phyloP scores from a whole-genome alignment of 2,329 filamentous ascomycete species.

The Tolypocladium nubicola region DNA sequence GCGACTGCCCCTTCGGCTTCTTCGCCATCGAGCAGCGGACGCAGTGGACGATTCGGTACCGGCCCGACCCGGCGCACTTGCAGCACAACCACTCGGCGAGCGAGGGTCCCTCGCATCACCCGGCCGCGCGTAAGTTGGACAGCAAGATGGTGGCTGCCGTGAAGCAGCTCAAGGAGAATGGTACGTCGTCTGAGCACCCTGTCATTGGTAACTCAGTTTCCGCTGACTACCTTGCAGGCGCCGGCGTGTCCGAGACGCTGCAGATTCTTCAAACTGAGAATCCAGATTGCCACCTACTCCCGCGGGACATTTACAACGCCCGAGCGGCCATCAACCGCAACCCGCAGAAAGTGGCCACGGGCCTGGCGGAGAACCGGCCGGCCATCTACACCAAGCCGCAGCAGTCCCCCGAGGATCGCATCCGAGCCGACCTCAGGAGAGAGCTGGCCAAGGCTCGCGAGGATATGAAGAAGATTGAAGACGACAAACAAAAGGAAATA shows the following conservation, averaged over 20 bases:
- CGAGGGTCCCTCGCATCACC: conserved; percentile 55
- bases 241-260: conserved; percentile 55
- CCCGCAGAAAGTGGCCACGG: conserved; percentile 48
- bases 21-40: conserved; percentile 58
- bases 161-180: conserved; percentile 54
- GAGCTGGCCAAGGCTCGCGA: conserved; percentile 49
- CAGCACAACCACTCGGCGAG: conserved; percentile 56
- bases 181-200: conserved; percentile 28
- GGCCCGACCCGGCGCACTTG: conserved; percentile 47
- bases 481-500: conserved; percentile 47
- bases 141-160: conserved; percentile 59
- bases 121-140: conserved; percentile 54
- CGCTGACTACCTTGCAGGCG: conserved; percentile 30
- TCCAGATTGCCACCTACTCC: conserved; percentile 51
- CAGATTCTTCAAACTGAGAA: conserved; percentile 55
- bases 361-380: conserved; percentile 48
- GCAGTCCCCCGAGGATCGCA: conserved; percentile 52
- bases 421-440: conserved; percentile 48
- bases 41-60: conserved; percentile 56
- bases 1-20: conserved; percentile 59
- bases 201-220: neutral
- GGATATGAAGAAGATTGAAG: conserved; percentile 43
- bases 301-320: conserved; percentile 58
- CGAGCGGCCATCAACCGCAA: conserved; percentile 57
- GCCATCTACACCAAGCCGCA: conserved; percentile 58